A percentile compares a stretch with the other conserved stretches of the same genome.
phyloP scores from a whole-genome alignment of 768 basidiomycete species.

The Russula sp. region DNA sequence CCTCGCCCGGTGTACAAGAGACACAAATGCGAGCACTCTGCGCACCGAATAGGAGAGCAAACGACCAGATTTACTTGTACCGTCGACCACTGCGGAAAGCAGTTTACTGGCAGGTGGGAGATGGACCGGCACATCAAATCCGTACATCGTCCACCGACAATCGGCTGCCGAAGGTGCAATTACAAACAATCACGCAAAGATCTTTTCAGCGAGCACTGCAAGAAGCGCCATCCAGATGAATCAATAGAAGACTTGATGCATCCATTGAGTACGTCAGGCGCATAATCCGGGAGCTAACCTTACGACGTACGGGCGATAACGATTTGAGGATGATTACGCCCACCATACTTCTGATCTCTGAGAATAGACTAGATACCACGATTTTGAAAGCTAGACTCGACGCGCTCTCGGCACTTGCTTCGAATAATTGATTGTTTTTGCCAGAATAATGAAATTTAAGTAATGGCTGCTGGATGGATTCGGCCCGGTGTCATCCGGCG shows the following conservation, averaged over 20 bases:
- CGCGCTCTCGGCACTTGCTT: too few species aligned
- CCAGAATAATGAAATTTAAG: too few species aligned
- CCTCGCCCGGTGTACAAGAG: background rate
- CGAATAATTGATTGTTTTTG: too few species aligned
- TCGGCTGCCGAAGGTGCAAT: slow-evolving; percentile 13
- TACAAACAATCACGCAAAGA: slow-evolving; percentile 22
- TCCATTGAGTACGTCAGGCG: background rate
- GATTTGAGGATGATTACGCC: background rate
- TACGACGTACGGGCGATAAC: background rate
- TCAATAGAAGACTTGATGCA: slow-evolving; percentile 6
- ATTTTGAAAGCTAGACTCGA: background rate
- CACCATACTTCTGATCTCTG: background rate
- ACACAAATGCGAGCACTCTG: background rate
- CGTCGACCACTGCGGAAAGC: slow-evolving; percentile 5
- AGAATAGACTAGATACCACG: background rate
- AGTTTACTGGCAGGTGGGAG: slow-evolving; percentile 19
- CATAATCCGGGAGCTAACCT: background rate
- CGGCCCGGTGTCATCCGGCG: background rate
- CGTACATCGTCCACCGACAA: slow-evolving; percentile 14
- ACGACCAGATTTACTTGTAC: slow-evolving; percentile 3
- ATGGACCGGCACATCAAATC: slow-evolving; percentile 15
- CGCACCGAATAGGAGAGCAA: background rate
- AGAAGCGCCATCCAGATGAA: slow-evolving; percentile 10
- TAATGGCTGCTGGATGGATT: background rate
- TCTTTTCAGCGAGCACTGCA: slow-evolving; percentile 19